Base-by-base conservation (phyloP, 192 early-diverging fungal genomes). In the Geosiphon pyriformis region DNA sequence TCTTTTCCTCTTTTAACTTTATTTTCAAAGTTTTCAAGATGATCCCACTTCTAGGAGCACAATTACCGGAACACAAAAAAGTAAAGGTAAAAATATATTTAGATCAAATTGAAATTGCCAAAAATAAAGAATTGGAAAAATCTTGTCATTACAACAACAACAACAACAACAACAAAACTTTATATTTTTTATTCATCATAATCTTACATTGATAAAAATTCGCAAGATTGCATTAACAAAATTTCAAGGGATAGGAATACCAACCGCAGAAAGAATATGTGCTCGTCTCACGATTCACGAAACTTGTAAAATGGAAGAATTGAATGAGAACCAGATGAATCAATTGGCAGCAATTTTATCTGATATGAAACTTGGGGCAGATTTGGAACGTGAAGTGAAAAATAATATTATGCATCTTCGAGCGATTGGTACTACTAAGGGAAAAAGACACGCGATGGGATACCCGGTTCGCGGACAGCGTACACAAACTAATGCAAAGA, bases 231-330 rank as follows among this genome's bases (percentile, higher is more conserved):
- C 65, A 10, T 37, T 67, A 67, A 67, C 65, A 17, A 53, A 67
- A 34, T 94, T 98, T 70, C 94, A 94, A 70, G 95, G 95, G 25
- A 90, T 98, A 69, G 95, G 95, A 17, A 82, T 80, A 46, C 75
- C 78, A 59, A 90, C 89, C 11, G 87, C 87, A 27, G 72, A 79
- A 29, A 78, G 83, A 66, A 77, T 98, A 50, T 94, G 94, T 70
- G 83, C 90, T 63, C 74, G 83, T 47, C 82, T 98, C 2, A 83
- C 87, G 10, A 89, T 98, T 72, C 92, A 96, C 79, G 82, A 82
- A 34, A 82, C 86, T 32, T 90, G 89, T 86, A 88, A 90, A 66
- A 82, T 98, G n/a, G 72, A 79, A 61, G 94, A 98, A 70, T 80
- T 98, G 10, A 85, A 84, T 25, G 95, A 98, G 77, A 73, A 78